phyloP scores from a whole-genome alignment of 1,139 yeast genomes.

The Sugiyamaella pinicola region DNA sequence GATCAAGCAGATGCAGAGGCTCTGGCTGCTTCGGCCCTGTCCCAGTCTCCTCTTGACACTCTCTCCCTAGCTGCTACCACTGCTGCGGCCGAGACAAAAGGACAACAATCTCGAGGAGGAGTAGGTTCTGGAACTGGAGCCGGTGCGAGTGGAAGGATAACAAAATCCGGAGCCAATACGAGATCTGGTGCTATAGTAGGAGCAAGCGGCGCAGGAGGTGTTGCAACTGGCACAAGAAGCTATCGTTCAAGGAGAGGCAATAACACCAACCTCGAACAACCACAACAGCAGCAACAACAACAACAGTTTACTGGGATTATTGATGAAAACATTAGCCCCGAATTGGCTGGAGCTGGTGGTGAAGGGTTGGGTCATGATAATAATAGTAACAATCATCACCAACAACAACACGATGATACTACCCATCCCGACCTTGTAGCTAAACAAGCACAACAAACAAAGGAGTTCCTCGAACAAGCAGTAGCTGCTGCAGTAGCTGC shows the following conservation, averaged over 20 bases:
- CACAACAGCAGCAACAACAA: too few species aligned
- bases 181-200: too few species aligned
- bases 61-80: slow-evolving; percentile 19
- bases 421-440: slow-evolving; percentile 23
- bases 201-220: not conserved
- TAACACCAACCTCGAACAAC: slow-evolving; percentile 8
- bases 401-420: slow-evolving; percentile 1
- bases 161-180: not conserved
- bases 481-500: slow-evolving; percentile 19
- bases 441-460: slow-evolving; percentile 18
- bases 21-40: slow-evolving; percentile 16
- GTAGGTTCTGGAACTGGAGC: not conserved
- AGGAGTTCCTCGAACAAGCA: slow-evolving; percentile 14
- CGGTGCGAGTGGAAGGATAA: too few species aligned
- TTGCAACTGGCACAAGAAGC: slow-evolving; percentile 3
- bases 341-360: slow-evolving; percentile 13
- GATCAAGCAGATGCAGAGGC: slow-evolving; percentile 17
- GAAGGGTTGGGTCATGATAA: not conserved
- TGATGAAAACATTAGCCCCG: slow-evolving; percentile 17
- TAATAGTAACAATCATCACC: not conserved
- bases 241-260: not conserved
- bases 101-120: not conserved
- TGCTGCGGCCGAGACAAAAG: slow-evolving; percentile 14
- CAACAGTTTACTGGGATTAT: slow-evolving; percentile 1
- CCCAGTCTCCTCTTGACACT: slow-evolving; percentile 18